These are phyloP conservation scores for Nemophila menziesii DNA, from an alignment of 257 asterid genomes.

Conservation along the genomic window DNA sequence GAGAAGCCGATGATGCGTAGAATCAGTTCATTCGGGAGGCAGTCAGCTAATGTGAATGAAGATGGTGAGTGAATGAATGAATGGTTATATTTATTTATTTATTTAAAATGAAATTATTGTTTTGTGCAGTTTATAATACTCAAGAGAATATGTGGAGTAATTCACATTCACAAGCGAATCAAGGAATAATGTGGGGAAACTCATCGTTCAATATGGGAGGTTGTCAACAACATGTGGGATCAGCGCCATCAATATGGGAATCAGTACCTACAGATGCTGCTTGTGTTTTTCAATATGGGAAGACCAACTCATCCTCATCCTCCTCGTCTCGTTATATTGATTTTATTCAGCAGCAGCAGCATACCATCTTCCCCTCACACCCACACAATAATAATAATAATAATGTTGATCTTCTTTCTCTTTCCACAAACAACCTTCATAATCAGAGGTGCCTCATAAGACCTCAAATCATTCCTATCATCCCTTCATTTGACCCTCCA, in stretches of 20 bases:
- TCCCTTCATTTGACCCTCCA: constrained; percentile 77
- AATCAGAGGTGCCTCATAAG: constrained; percentile 81
- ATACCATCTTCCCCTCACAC: constrained; percentile 46
- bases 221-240: constrained; percentile 71
- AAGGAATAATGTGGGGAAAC: constrained; percentile 62
- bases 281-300: constrained; percentile 60
- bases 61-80: constrained; percentile 22
- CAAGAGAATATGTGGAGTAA: constrained; percentile 81
- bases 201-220: constrained; percentile 62
- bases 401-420: constrained; percentile 53
- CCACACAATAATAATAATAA: constrained; percentile 69
- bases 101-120: constrained; percentile 2
- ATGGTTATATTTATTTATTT: not conserved
- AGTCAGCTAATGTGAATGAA: constrained; percentile 54
- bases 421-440: constrained; percentile 58
- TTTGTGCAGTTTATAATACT: constrained; percentile 52
- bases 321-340: constrained; percentile 71
- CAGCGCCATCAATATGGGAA: constrained; percentile 93
- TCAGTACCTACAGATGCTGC: constrained; percentile 58
- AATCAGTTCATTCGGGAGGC: constrained; percentile 46
- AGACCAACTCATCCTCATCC: constrained; percentile 66
- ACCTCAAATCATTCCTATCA: constrained; percentile 80
- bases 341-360: constrained; percentile 59
- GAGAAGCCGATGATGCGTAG: constrained; percentile 56
- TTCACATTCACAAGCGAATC: constrained; percentile 58